Percentiles rank a stretch among this genome's conserved stretches.
These are phyloP conservation scores for Castanopsis chinensis DNA, from an alignment of 306 rosid genomes.

Conservation along the genomic window DNA sequence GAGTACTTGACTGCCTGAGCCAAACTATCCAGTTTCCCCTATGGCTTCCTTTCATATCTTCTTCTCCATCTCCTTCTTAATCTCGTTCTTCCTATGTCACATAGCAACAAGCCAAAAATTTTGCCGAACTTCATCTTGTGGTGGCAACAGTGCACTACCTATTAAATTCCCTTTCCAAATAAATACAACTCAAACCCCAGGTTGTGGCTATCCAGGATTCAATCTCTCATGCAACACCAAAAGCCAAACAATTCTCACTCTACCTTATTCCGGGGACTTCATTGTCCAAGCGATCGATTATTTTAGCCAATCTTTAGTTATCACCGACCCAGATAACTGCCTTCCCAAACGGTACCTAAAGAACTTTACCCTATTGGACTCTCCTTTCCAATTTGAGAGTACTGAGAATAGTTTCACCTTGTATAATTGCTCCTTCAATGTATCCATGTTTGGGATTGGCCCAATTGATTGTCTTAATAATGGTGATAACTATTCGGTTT, in stretches of 20 bases:
- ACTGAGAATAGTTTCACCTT: conserved; percentile 24
- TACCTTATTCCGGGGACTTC: conserved; percentile 25
- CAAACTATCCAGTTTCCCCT: neutral
- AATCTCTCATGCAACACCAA: conserved; percentile 21
- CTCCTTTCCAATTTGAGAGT: conserved; percentile 21
- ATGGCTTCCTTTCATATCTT: neutral
- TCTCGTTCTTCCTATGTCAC: neutral
- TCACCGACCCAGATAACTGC: conserved; percentile 34
- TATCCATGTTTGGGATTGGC: neutral
- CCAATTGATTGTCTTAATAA: conserved; percentile 32
- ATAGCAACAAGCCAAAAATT: neutral
- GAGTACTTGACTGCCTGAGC: too few species aligned
- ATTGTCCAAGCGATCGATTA: conserved; percentile 13
- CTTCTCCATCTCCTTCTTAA: too few species aligned
- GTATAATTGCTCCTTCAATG: conserved; percentile 37
- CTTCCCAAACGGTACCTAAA: conserved; percentile 19
- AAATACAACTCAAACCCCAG: neutral
- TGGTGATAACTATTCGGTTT: neutral
- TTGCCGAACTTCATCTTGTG: neutral
- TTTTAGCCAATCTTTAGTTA: neutral
- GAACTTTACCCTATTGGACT: conserved; percentile 1
- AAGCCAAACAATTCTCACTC: conserved; percentile 23
- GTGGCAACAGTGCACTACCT: neutral
- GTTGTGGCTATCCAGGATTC: conserved; percentile 11
- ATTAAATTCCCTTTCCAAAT: neutral